These are phyloP conservation scores for Gnetum montanum DNA, from an alignment of 75 land plant species.

Conservation along the genomic window DNA sequence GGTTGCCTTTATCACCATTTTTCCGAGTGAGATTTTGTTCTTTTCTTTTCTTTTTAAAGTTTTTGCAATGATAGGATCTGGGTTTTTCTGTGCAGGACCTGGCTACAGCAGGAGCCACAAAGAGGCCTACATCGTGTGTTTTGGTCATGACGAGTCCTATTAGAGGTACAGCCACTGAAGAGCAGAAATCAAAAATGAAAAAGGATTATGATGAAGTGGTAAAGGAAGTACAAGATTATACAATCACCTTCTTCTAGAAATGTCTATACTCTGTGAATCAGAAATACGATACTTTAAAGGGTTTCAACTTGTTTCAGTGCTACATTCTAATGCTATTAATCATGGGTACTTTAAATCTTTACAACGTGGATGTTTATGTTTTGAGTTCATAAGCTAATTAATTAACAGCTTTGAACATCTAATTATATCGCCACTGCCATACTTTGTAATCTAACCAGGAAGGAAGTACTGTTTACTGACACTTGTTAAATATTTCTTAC, in stretches of 20 bases:
- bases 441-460: no score
- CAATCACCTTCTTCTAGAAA: conserved; percentile 33
- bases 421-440: no score
- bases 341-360: no score
- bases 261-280: no score
- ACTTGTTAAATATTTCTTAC: no score
- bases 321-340: no score
- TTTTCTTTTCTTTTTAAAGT: neutral
- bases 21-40: conserved; percentile 1
- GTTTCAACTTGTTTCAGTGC: no score
- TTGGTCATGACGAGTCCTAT: conserved; percentile 65
- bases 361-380: no score
- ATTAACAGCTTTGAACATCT: no score
- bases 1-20: conserved; percentile 21
- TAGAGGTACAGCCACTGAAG: conserved; percentile 62
- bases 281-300: no score
- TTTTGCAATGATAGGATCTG: neutral
- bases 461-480: no score
- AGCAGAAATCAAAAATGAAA: conserved; percentile 62
- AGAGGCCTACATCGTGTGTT: conserved; percentile 92
- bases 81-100: conserved; percentile 57
- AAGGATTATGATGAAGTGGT: conserved; percentile 56
- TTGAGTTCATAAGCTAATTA: no score
- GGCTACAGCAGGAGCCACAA: conserved; percentile 86
- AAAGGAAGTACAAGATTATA: conserved; percentile 46